Percentiles rank a stretch among this genome's conserved stretches.
These are phyloP conservation scores for Penicillium sp. DNA, from an alignment of 2,329 filamentous ascomycete species.

Conservation along the genomic window DNA sequence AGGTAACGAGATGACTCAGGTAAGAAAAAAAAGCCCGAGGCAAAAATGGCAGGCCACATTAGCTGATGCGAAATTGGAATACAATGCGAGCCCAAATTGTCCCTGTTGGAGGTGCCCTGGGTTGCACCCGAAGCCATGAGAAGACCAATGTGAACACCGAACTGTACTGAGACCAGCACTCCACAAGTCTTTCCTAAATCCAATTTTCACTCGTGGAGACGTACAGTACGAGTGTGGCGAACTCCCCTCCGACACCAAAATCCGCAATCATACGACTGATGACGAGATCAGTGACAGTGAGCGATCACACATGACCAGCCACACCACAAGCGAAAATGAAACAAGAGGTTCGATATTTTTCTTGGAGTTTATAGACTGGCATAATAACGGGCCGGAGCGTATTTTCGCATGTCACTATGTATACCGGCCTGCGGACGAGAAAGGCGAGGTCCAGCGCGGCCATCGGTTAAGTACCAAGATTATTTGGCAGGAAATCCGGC, in stretches of 20 bases:
- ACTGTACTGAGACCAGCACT: not conserved
- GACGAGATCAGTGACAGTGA: not conserved
- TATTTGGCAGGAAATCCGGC: too few species aligned
- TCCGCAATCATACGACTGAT: not conserved
- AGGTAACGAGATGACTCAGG: constrained; percentile 9
- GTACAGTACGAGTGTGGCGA: not conserved
- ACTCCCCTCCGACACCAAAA: not conserved
- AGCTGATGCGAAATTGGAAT: not conserved
- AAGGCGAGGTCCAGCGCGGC: too few species aligned
- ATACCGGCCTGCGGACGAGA: too few species aligned
- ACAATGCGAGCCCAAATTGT: not conserved
- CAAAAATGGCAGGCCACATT: constrained; percentile 1
- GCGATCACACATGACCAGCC: not conserved
- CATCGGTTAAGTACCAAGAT: too few species aligned
- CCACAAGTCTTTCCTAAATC: not conserved
- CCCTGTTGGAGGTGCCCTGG: not conserved
- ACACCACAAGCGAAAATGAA: not conserved
- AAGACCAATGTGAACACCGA: not conserved
- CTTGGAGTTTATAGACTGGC: not conserved
- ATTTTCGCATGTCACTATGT: too few species aligned
- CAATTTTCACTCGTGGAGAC: not conserved
- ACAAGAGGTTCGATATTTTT: not conserved
- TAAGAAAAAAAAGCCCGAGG: constrained; percentile 2
- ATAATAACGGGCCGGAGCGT: not conserved
- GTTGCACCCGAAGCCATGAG: not conserved